A percentile compares a stretch with the other conserved stretches of the same genome.
Evolutionary conservation across 148 eudicot genomes (phyloP).

Genomic region (Rhododendron vialii): DNA sequence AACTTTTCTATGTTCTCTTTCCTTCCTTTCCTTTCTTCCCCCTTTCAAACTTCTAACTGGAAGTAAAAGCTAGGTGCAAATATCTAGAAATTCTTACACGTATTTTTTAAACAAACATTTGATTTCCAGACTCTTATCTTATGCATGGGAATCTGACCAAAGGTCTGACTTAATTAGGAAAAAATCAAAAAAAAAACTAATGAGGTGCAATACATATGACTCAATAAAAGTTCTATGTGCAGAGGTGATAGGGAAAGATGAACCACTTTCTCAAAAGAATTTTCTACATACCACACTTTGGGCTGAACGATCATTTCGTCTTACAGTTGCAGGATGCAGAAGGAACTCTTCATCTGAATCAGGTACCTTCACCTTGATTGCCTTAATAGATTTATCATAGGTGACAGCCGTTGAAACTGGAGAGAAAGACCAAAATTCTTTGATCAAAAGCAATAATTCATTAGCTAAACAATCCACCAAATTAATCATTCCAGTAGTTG

Average conservation of each 20-base stretch:
- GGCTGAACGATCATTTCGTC: conserved; percentile 96
- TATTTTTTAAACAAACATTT: background rate
- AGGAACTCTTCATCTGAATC: conserved; percentile 86
- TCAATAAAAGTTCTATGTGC: background rate
- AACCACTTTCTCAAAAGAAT: background rate
- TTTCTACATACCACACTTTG: conserved; percentile 86
- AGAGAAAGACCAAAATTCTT: background rate
- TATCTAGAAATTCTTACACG: background rate
- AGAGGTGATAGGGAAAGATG: background rate
- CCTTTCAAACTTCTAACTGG: background rate
- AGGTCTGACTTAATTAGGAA: background rate
- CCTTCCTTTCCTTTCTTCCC: background rate
- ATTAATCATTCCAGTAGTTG: background rate
- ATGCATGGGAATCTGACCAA: background rate
- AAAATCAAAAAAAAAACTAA: background rate
- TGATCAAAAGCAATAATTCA: background rate
- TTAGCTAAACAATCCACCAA: background rate
- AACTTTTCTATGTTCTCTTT: background rate
- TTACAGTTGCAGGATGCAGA: conserved; percentile 93
- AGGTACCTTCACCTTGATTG: conserved; percentile 94
- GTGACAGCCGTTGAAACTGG: conserved; percentile 91
- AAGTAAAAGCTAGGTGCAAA: background rate
- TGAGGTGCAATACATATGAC: background rate
- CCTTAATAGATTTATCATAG: conserved; percentile 75
- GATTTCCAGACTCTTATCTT: background rate